Evolutionary conservation across 352 stramenopile genomes (phyloP).

Genomic region (Phytopythium cucurbitacearum): DNA sequence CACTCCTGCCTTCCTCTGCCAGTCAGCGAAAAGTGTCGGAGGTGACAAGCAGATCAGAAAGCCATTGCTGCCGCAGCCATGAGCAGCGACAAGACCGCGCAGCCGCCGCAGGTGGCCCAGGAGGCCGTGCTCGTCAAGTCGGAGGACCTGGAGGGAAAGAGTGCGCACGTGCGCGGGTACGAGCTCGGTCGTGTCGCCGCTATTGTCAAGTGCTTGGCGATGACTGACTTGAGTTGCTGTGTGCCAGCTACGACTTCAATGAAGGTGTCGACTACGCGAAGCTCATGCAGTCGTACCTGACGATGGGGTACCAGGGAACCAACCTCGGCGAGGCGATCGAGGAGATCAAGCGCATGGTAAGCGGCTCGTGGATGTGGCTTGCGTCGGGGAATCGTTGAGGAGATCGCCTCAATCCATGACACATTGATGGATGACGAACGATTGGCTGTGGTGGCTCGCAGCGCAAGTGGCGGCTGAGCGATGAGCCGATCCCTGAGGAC

Average conservation of each 20-base stretch:
- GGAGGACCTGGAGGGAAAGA: slow-evolving; percentile 73
- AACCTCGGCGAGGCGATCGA: slow-evolving; percentile 96
- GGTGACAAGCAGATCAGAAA: too few species aligned
- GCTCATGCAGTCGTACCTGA: slow-evolving; percentile 78
- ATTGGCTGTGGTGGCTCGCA: slow-evolving; percentile 9
- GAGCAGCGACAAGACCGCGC: not conserved
- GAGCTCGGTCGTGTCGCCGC: not conserved
- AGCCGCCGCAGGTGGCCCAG: slow-evolving; percentile 53
- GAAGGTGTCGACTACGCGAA: slow-evolving; percentile 83
- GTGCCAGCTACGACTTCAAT: slow-evolving; percentile 88
- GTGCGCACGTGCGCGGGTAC: slow-evolving; percentile 34
- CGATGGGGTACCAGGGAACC: slow-evolving; percentile 95
- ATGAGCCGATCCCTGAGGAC: slow-evolving; percentile 90
- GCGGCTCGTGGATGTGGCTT: not conserved
- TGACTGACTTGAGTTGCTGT: not conserved
- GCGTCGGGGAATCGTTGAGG: too few species aligned
- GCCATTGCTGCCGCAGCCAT: too few species aligned
- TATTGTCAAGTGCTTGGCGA: too few species aligned
- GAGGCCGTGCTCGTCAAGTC: slow-evolving; percentile 72
- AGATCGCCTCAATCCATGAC: too few species aligned
- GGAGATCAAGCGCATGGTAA: slow-evolving; percentile 97
- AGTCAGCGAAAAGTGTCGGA: too few species aligned
- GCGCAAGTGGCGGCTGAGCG: slow-evolving; percentile 95
- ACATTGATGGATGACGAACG: not conserved
- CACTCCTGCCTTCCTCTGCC: too few species aligned